phyloP scores from a whole-genome alignment of 2,329 filamentous ascomycete genomes.

The Aspergillus sp. region DNA sequence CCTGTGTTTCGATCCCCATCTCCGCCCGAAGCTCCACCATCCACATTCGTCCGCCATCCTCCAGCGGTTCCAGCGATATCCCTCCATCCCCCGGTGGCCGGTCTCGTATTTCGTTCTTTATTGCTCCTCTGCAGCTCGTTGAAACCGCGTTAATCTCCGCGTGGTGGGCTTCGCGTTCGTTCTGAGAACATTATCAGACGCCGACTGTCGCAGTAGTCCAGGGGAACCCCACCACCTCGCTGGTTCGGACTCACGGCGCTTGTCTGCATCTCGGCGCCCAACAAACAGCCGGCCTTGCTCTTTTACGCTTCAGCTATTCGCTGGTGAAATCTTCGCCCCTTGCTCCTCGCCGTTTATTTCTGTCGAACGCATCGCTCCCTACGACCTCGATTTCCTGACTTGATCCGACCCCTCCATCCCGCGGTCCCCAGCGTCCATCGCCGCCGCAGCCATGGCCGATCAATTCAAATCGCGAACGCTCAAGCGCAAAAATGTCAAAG shows the following conservation, averaged over 20 bases:
- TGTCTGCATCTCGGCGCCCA: constrained; percentile 21
- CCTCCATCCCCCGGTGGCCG: background rate
- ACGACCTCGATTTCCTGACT: constrained; percentile 4
- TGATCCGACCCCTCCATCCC: constrained; percentile 11
- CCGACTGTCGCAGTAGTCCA: constrained; percentile 14
- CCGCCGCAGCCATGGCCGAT: constrained; percentile 56
- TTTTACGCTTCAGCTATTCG: background rate
- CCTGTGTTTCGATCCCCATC: constrained; percentile 12
- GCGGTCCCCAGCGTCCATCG: constrained; percentile 1
- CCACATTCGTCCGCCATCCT: background rate
- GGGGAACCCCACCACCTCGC: constrained; percentile 19
- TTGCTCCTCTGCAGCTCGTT: background rate
- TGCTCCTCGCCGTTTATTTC: constrained; percentile 3
- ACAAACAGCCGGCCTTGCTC: constrained; percentile 13
- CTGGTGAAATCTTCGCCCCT: background rate
- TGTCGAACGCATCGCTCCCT: constrained; percentile 3
- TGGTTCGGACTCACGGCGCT: constrained; percentile 18
- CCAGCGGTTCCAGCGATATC: background rate
- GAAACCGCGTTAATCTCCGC: background rate
- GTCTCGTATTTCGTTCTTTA: background rate
- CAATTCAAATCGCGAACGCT: constrained; percentile 73
- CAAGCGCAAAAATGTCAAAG: constrained; percentile 99
- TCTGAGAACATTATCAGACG: constrained; percentile 6
- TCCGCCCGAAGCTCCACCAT: constrained; percentile 19
- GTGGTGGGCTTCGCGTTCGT: background rate